Evolutionary conservation across 768 basidiomycete genomes (phyloP), one percentile per base, ranked within the genome.

Genomic region (Boletus reticulatus): DNA sequence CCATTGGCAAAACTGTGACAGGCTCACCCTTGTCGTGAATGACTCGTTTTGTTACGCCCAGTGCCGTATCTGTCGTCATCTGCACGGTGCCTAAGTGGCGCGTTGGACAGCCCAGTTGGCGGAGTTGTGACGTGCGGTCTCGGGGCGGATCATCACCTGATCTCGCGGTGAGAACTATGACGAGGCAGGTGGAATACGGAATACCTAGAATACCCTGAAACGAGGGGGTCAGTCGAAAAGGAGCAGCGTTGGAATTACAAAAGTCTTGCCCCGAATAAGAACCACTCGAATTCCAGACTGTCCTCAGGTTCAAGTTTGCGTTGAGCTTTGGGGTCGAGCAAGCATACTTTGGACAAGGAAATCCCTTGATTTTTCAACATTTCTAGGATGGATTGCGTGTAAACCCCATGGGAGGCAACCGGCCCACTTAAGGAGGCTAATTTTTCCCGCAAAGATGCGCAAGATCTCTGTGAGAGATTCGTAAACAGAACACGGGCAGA

Each of bases 31-130:
- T 79, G 67, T 94, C 90, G 45, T 85, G 71, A 0, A 94, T 85
- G 16, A 95, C 87, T 5, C 83, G 72, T 67, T 93, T 94, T 1
- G 93, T 92, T 5, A 97, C 96, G 6, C 89, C 92, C 0, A 98
- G 76, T 1, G 96, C 96, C 2, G 96, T 98, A 72, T 99, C 96
- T 0, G 97, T 99, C 32, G 97, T 98, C 97, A 99, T 99, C 72
- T 99, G 97, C 1, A 93, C 78, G 3, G 85, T 76, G 0, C 94
- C 94, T 9, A 99, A 78, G 70, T 90, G 91, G 32, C 97, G 82
- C 7, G 82, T 82, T 1, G 92, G 90, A 69, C 96, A 99, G 1
- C 94, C 94, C 37, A 94, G 74, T 16, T 79, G 80, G 31, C 96
- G 87, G 36, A 99, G 81, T 67, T 96, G 92, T 2, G 85, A 82